Percentiles rank a stretch among this genome's conserved stretches.
Evolutionary conservation across 169 alveolate species (phyloP).

Genomic region (Plasmodium malariae): DNA sequence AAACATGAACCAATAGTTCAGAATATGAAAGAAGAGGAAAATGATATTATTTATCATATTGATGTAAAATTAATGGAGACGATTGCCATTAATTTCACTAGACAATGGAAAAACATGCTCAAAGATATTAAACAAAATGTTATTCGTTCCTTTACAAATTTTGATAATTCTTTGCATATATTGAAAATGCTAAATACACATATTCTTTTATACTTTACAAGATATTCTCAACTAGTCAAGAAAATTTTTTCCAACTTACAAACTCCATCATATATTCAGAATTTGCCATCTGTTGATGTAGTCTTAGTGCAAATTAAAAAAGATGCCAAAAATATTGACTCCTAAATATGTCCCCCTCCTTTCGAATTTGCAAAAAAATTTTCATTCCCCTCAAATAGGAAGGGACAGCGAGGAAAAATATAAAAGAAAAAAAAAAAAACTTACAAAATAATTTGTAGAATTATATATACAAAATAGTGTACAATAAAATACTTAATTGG

Average conservation of each 20-base stretch:
- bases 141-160: constrained; percentile 44
- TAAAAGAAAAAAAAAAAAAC: too few relatives aligned
- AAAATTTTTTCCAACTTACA: constrained; percentile 10
- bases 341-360: too few relatives aligned
- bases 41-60: constrained; percentile 46
- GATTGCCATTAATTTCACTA: constrained; percentile 41
- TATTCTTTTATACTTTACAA: constrained; percentile 53
- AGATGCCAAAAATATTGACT: constrained; percentile 5
- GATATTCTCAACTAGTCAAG: constrained; percentile 37
- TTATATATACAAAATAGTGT: too few relatives aligned
- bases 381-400: too few relatives aligned
- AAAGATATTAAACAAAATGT: constrained; percentile 28
- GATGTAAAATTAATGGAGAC: constrained; percentile 66
- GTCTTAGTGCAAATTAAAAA: constrained; percentile 53
- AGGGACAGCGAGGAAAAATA: too few relatives aligned
- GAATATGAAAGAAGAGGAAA: constrained; percentile 4
- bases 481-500: too few relatives aligned
- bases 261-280: constrained; percentile 22
- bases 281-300: constrained; percentile 60
- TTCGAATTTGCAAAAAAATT: too few relatives aligned
- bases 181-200: constrained; percentile 47
- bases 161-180: constrained; percentile 35
- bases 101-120: constrained; percentile 37
- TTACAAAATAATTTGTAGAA: too few relatives aligned
- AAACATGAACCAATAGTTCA: constrained; percentile 36